Evolutionary conservation across 2,329 filamentous ascomycete species (phyloP).

Genomic region (Davidsoniella eucalypti): DNA sequence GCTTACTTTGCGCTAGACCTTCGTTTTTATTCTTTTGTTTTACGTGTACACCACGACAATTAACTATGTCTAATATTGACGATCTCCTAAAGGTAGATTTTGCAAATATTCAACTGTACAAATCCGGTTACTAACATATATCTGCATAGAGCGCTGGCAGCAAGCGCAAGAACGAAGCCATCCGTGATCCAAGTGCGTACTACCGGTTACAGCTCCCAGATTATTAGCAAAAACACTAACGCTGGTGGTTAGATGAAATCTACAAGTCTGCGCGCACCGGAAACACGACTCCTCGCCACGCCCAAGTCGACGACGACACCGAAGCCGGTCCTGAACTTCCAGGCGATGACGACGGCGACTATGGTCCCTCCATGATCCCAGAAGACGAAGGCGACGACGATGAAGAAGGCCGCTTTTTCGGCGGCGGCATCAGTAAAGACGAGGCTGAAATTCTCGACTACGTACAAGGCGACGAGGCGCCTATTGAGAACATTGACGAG

Average conservation of each 20-base stretch:
- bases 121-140: conserved; percentile 15
- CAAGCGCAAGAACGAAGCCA: conserved; percentile 48
- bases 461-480: conserved; percentile 41
- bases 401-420: conserved; percentile 90
- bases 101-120: neutral
- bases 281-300: conserved; percentile 26
- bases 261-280: conserved; percentile 45
- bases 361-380: conserved; percentile 25
- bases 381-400: conserved; percentile 31
- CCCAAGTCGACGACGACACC: conserved; percentile 28
- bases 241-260: conserved; percentile 31
- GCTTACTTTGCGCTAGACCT: too few relatives aligned
- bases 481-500: conserved; percentile 61
- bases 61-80: conserved; percentile 38
- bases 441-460: conserved; percentile 78
- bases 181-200: conserved; percentile 43
- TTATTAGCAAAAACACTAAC: neutral
- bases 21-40: neutral
- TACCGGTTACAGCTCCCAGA: neutral
- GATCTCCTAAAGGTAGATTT: conserved; percentile 37
- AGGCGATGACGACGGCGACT: conserved; percentile 34
- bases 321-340: conserved; percentile 29
- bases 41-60: neutral
- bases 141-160: conserved; percentile 17
- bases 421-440: conserved; percentile 67